Base-by-base conservation (phyloP, 345 rosid genomes). In the Populus deltoides region DNA sequence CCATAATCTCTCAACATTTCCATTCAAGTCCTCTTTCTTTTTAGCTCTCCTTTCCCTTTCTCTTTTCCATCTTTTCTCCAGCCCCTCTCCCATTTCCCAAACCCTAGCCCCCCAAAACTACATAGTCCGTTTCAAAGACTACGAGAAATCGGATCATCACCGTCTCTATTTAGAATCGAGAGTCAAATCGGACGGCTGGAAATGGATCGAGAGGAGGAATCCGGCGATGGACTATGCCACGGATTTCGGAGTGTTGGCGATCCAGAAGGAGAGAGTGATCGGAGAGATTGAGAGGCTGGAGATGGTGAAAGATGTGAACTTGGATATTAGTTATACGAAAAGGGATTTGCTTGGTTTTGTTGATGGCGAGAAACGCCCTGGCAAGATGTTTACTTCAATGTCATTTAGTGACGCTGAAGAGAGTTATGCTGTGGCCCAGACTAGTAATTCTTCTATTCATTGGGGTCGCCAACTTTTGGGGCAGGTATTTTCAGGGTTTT, bases 321-420 rank as follows among this genome's bases (percentile, higher is more conserved):
- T 90, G 45, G 99, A 93, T 86, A 68, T 84, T 16, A 87, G 84
- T 79, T 92, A 93, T 74, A 86, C 17, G 53, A 47, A 83, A 70
- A 92, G 97, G 88, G 87, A 80, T 38, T 68, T 90, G 81, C 94
- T 92, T 75, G 90, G 83, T 72, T 87, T 93, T 80, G 85, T 51
- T 29, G 88, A 88, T 72, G 96, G 85, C 72, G 82, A 82, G 81
- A 94, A 94, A 82, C 91, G 93, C 73, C 97, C 96, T 2, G 99
- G 98, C 18, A 93, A 96, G 88, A 88, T 92, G 41, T 93, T 92
- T 75, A 91, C 94, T 71, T 83, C 93, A 20, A 90, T 91, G 98
- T 96, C 99, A 24, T 93, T 94, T 80, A 80, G 86, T 74, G 93
- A 93, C 24, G 90, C 90, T 31, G 91, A 81, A 66, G 82, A 85